phyloP scores from a whole-genome alignment of 768 basidiomycete genomes.

The Polyporus arcularius region DNA sequence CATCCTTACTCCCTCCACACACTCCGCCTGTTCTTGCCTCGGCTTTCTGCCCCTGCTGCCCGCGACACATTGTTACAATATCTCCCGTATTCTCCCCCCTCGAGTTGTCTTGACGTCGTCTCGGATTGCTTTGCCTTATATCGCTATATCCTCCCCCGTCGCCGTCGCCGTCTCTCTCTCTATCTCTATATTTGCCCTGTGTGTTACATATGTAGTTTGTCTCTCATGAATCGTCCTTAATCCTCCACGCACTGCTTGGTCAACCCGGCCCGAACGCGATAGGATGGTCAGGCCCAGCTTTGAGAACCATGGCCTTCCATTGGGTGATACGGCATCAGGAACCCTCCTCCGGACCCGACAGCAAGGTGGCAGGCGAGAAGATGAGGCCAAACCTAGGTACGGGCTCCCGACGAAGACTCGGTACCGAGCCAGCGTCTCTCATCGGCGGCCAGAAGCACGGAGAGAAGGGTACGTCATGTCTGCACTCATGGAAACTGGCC shows the following conservation, averaged over 20 bases:
- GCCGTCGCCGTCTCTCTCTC: background rate
- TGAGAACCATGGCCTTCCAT: no score
- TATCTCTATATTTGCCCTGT: constrained; percentile 10
- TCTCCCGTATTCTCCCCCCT: background rate
- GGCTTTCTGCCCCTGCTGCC: background rate
- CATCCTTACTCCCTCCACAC: background rate
- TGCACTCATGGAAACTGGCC: no score
- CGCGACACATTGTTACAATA: constrained; percentile 9
- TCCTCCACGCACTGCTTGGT: background rate
- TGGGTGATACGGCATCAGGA: no score
- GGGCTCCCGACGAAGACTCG: background rate
- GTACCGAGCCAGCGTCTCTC: background rate
- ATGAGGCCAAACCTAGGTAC: background rate
- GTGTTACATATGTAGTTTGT: constrained; percentile 22
- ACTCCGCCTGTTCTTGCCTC: background rate
- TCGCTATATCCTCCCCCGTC: constrained; percentile 9
- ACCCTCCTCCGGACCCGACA: background rate
- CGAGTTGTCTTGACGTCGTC: constrained; percentile 3
- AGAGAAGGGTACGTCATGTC: no score
- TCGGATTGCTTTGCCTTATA: constrained; percentile 21
- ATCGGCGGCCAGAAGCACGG: no score
- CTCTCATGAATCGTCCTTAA: constrained; percentile 14
- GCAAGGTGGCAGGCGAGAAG: background rate
- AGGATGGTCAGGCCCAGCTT: background rate
- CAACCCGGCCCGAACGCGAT: background rate